Evolutionary conservation across 176 grass and related monocot species (phyloP).

Genomic region (Oryza longistaminata): DNA sequence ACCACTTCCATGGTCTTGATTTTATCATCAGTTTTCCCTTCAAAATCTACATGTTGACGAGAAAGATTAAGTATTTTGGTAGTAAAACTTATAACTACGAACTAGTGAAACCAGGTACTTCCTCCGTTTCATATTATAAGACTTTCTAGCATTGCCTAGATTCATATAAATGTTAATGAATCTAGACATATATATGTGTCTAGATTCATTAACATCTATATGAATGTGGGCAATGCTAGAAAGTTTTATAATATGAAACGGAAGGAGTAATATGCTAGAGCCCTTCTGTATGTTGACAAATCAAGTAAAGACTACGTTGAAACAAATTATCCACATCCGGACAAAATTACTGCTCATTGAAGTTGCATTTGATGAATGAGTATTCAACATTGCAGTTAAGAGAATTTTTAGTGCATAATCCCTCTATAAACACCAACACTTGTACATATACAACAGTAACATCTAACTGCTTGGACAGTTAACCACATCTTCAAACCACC

Average conservation of each 20-base stretch:
- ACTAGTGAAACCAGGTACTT: background rate
- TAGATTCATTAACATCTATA: no score
- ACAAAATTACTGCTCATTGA: background rate
- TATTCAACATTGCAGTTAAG: background rate
- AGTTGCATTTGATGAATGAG: slow-evolving; percentile 7
- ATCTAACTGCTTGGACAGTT: background rate
- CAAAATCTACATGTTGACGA: slow-evolving; percentile 60
- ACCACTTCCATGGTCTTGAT: slow-evolving; percentile 69
- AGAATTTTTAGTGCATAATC: background rate
- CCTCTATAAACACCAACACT: background rate
- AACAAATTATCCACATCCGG: background rate
- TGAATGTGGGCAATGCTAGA: no score
- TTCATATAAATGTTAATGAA: no score
- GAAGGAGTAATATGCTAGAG: background rate
- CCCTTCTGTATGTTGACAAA: background rate
- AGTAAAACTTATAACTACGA: background rate
- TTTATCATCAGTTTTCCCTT: slow-evolving; percentile 90
- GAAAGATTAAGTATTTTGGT: slow-evolving; percentile 5
- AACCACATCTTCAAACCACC: background rate
- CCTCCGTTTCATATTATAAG: no score
- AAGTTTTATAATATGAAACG: no score
- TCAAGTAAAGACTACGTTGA: background rate
- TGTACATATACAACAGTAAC: background rate
- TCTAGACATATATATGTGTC: no score
- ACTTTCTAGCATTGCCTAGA: no score